A percentile compares a stretch with the other conserved stretches of the same genome.
Evolutionary conservation across 140 eudicot genomes (phyloP).

Genomic region (Anethum foeniculum): DNA sequence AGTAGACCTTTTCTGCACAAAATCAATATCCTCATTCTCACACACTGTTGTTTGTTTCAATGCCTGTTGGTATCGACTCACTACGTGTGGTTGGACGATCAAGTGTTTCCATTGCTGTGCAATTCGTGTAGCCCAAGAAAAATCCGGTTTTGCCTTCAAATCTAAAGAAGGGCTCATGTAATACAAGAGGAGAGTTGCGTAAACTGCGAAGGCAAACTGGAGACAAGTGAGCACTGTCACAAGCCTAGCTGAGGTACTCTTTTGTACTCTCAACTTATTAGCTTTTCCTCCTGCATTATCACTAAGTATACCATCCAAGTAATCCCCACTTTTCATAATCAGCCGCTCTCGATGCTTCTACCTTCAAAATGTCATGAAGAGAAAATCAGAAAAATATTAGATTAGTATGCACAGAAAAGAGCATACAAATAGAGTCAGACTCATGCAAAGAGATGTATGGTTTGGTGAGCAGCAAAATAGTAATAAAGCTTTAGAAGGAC

Average conservation of each 20-base stretch:
- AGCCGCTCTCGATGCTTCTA: not conserved
- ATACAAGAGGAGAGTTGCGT: constrained; percentile 75
- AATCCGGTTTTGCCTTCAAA: constrained; percentile 60
- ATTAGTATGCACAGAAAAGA: not conserved
- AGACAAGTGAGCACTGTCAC: constrained; percentile 75
- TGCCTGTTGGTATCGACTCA: constrained; percentile 51
- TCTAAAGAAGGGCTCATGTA: constrained; percentile 91
- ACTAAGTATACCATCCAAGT: constrained; percentile 68
- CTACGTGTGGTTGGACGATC: constrained; percentile 51
- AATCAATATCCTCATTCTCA: constrained; percentile 79
- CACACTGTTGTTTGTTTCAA: constrained; percentile 37
- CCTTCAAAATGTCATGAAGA: not conserved
- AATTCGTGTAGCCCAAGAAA: constrained; percentile 67
- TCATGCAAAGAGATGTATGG: not conserved
- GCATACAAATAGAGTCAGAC: not conserved
- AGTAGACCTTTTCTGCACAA: constrained; percentile 71
- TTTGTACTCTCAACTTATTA: constrained; percentile 35
- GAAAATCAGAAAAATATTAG: no score
- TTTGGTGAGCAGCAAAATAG: constrained; percentile 10
- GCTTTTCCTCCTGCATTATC: constrained; percentile 46
- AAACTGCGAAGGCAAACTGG: constrained; percentile 81
- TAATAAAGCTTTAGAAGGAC: constrained; percentile 25
- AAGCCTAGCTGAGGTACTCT: constrained; percentile 41
- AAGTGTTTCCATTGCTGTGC: constrained; percentile 77
- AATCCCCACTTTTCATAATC: constrained; percentile 56